A percentile compares a stretch with the other conserved stretches of the same genome.
Conservation (phyloP, 129 eudicot species). For the Daucus carota region DNA sequence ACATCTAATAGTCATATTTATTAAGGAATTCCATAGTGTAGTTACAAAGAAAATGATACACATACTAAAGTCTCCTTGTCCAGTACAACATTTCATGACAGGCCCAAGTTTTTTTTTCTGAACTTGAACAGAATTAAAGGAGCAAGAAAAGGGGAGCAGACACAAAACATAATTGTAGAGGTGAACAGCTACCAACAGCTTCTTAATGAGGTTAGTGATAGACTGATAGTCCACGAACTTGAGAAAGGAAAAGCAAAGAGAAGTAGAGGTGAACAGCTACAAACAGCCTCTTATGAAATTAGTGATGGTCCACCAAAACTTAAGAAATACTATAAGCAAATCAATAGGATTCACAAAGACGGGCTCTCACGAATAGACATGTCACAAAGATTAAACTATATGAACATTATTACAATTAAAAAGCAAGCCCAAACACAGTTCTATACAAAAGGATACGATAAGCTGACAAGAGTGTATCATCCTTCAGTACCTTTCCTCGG, state of each 20-base stretch:
- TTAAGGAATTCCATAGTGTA: constrained; percentile 35
- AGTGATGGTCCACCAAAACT: neutral
- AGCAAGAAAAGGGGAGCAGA: neutral
- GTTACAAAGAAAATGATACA: neutral
- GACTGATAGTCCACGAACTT: too few relatives aligned
- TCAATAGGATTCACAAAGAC: neutral
- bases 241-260: neutral
- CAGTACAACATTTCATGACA: neutral
- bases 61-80: neutral
- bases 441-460: constrained; percentile 69
- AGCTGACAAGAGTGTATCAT: constrained; percentile 93
- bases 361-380: neutral
- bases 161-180: neutral
- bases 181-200: neutral
- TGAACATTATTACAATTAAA: neutral
- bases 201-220: too few relatives aligned
- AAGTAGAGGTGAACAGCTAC: neutral
- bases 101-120: neutral
- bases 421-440: neutral
- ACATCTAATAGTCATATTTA: constrained; percentile 47
- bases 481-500: constrained; percentile 93
- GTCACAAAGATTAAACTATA: neutral
- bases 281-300: neutral
- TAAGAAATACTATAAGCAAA: neutral
- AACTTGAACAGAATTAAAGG: neutral